Conservation (phyloP, 129 eudicot genomes). For the Ambrosia artemisiifolia region DNA sequence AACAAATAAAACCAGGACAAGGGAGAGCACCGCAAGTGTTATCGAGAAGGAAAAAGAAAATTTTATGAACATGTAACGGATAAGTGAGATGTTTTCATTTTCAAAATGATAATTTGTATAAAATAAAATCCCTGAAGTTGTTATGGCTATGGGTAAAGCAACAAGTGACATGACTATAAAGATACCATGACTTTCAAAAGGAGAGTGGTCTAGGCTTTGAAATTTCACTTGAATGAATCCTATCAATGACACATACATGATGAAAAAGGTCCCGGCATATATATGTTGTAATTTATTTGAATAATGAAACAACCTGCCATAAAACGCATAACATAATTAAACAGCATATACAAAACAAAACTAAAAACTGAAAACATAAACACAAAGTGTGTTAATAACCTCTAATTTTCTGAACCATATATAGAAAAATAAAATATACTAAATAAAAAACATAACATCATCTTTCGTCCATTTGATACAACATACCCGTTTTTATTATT, state of each 20-base stretch:
- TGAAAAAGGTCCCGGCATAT: neutral
- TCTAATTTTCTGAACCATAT: too few relatives aligned
- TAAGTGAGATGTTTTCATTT: neutral
- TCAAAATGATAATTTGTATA: neutral
- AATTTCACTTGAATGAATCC: slow-evolving; percentile 21
- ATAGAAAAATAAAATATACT: too few relatives aligned
- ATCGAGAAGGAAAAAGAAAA: neutral
- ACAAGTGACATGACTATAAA: slow-evolving; percentile 11
- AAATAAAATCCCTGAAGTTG: neutral
- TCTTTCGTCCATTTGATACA: too few relatives aligned
- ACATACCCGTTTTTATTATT: too few relatives aligned
- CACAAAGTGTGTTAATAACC: neutral
- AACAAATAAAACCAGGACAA: neutral
- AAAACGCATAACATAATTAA: neutral
- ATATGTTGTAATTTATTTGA: neutral
- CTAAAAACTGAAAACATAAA: neutral
- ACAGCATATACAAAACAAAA: neutral
- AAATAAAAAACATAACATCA: too few relatives aligned
- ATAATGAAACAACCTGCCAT: neutral
- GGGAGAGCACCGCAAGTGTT: neutral
- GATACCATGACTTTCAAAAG: slow-evolving; percentile 5
- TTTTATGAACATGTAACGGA: neutral
- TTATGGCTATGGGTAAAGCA: neutral
- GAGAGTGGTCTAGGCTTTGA: slow-evolving; percentile 1
- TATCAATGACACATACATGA: neutral